Evolutionary conservation across 2,329 filamentous ascomycete genomes (phyloP), one percentile per base, ranked within the genome.

Genomic region (Paraconiothyrium brasiliense): DNA sequence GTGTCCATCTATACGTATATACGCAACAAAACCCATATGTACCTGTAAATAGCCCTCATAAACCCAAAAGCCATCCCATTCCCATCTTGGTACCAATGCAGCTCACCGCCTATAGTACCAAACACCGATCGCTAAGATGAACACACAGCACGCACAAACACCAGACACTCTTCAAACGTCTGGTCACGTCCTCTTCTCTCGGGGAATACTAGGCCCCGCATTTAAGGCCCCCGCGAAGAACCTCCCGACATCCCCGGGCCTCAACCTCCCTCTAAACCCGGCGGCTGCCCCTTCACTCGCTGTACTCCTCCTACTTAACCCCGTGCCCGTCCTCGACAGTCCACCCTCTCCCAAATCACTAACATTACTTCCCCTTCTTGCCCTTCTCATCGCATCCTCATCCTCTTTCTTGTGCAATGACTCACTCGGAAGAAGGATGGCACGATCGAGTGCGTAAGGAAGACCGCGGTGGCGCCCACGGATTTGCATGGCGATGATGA

Each of bases 361-460:
- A 1, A 69, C 64, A 41, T 63, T 68, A 51, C 75, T 77, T 9
- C 63, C 60, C 7, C 76, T 61, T 4, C 77, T 57, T 1, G 72
- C 71, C 10, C 83, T 76, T 27, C 79, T 79, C 24, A 82, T 81
- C 0, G 83, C 83, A 61, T 87, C 84, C 30, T 80, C 80, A 5
- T 83, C 82, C 67, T 90, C 89, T 59, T 86, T 87, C 64, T 85
- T 80, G 57, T 90, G 84, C 3, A 90, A 75, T n/a, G 84, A 83
- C 63, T 91, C 89, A 10, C 84, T 87, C 0, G 90, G 90, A 1
- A 92, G 82, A 1, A 92, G 76, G 57, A 92, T 90, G 34, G 90
- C 90, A 52, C 89, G 86, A 68, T 92, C 90, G 8, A 91, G 78
- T 74, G 93, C 78, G 68, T 90, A 89, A 0, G 88, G 88, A 0